Conservation (phyloP, 1,284 basidiomycete genomes). For the Ganoderma boninense region DNA sequence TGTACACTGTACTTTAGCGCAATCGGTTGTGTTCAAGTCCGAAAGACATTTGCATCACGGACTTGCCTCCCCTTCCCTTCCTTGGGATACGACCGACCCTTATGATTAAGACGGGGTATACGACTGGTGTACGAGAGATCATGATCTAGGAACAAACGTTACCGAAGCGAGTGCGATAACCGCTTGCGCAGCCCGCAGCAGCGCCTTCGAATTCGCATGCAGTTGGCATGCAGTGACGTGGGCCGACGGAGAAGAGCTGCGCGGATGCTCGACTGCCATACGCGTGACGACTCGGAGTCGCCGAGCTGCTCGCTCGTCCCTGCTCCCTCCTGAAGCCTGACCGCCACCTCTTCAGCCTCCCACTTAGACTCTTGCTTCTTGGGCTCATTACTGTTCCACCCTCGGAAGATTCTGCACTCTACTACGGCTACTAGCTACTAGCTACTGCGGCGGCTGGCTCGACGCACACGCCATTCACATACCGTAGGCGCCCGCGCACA, state of each 20-base stretch:
- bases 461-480: constrained; percentile 9
- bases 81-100: no score
- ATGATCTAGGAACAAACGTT: background rate
- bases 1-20: background rate
- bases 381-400: background rate
- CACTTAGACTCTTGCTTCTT: background rate
- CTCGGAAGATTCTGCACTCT: no score
- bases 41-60: background rate
- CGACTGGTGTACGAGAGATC: background rate
- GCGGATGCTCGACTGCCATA: background rate
- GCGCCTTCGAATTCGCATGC: background rate
- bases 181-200: background rate
- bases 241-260: background rate
- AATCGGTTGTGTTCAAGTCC: background rate
- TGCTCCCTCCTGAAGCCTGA: background rate
- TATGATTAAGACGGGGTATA: no score
- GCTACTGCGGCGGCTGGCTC: constrained; percentile 23
- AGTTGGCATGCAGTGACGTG: background rate
- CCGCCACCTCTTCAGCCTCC: background rate
- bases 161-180: background rate
- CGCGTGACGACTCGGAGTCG: background rate
- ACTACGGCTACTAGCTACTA: no score
- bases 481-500: background rate
- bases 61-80: background rate
- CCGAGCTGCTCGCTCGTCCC: background rate